phyloP scores from a whole-genome alignment of 2,329 filamentous ascomycete species.

The Nothomitra cinnamomea region DNA sequence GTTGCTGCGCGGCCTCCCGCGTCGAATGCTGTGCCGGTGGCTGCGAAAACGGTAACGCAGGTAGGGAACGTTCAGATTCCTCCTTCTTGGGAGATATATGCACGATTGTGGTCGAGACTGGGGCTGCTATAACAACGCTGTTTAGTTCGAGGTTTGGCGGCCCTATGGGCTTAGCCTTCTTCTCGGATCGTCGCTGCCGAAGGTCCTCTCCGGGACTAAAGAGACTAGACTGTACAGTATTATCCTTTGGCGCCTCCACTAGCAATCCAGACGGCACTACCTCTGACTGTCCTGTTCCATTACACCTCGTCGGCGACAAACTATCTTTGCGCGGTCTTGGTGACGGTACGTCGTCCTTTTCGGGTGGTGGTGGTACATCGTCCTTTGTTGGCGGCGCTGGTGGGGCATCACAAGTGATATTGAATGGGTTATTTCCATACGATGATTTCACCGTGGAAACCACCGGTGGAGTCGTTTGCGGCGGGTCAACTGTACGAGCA shows the following conservation, averaged over 20 bases:
- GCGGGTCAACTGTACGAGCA: neutral
- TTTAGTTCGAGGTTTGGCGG: slow-evolving; percentile 1
- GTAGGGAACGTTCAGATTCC: neutral
- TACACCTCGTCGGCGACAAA: neutral
- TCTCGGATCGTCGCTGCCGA: slow-evolving; percentile 3
- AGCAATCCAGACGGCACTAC: neutral
- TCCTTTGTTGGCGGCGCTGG: neutral
- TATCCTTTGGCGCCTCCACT: neutral
- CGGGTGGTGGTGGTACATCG: neutral
- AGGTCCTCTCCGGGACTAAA: neutral
- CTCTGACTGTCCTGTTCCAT: neutral
- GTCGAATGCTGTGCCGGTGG: too few species aligned
- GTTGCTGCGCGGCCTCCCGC: too few species aligned
- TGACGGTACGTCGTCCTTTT: neutral
- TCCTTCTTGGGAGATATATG: neutral
- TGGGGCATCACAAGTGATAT: neutral
- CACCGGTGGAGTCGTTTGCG: neutral
- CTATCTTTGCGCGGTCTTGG: neutral
- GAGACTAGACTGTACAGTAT: neutral
- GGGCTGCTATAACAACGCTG: neutral
- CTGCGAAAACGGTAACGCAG: neutral
- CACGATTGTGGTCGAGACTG: too few species aligned
- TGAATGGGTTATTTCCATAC: neutral
- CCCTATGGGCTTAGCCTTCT: neutral
- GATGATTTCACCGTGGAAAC: neutral